Conservation (phyloP, 805 yeast genomes). For the Candida nemodendra region DNA sequence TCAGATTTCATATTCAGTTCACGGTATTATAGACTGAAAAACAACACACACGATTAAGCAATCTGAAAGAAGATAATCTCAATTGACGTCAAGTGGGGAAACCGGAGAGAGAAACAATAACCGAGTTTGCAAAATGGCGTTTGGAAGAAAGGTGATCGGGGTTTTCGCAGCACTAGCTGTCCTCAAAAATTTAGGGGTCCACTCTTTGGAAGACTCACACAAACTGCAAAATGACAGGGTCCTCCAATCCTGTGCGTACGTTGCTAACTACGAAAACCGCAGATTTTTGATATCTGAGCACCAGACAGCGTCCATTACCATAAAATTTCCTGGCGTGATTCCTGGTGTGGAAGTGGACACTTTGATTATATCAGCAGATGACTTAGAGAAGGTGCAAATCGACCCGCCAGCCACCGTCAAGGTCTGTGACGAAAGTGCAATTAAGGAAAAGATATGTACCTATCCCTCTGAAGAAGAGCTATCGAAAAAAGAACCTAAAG, state of each 20-base stretch:
- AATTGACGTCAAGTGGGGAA: no score
- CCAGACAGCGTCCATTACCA: constrained; percentile 18
- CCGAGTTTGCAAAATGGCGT: not conserved
- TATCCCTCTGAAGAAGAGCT: constrained; percentile 16
- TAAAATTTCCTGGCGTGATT: constrained; percentile 16
- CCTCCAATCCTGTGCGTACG: constrained; percentile 32
- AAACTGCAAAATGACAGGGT: constrained; percentile 19
- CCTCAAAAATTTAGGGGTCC: not conserved
- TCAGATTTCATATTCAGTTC: no score
- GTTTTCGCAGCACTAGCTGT: not conserved
- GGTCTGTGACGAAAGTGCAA: constrained; percentile 33
- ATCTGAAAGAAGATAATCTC: no score
- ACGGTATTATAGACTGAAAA: no score
- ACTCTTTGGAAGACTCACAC: constrained; percentile 26
- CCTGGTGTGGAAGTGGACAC: constrained; percentile 18
- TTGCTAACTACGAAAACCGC: constrained; percentile 26
- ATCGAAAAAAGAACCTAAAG: no score
- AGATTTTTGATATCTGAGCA: constrained; percentile 18
- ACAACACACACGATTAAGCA: no score
- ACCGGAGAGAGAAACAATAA: no score
- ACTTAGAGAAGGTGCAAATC: constrained; percentile 24
- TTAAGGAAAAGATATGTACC: constrained; percentile 21
- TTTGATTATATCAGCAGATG: constrained; percentile 24
- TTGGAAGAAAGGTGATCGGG: not conserved
- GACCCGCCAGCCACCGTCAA: constrained; percentile 25